phyloP scores from a whole-genome alignment of 2,329 filamentous ascomycete genomes.

The Aspergillus piperis region DNA sequence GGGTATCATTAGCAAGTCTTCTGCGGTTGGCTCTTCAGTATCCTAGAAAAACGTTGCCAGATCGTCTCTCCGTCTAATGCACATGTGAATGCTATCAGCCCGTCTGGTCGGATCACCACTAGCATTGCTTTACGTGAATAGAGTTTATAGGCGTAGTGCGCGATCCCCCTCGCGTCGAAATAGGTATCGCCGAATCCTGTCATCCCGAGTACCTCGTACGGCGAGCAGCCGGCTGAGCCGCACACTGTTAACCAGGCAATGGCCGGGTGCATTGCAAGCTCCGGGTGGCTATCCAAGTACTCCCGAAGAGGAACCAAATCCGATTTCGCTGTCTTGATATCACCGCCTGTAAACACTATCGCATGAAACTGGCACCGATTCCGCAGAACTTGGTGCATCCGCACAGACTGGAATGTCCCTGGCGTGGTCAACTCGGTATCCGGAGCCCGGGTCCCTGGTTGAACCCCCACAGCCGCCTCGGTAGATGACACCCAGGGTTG shows the following conservation, averaged over 20 bases:
- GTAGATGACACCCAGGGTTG: not conserved
- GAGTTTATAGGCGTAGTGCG: not conserved
- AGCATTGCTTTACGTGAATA: not conserved
- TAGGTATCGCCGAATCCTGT: slow-evolving; percentile 5
- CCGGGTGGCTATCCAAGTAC: not conserved
- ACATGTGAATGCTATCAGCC: slow-evolving; percentile 4
- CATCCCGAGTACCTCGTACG: slow-evolving; percentile 8
- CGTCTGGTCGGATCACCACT: slow-evolving; percentile 9
- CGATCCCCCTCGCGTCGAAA: not conserved
- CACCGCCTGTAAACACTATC: not conserved
- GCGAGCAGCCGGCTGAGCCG: not conserved
- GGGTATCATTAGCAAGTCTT: not conserved
- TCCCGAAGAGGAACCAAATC: not conserved
- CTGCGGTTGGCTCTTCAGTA: not conserved
- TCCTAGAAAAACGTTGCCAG: slow-evolving; percentile 1
- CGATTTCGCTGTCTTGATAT: not conserved
- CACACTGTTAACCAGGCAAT: slow-evolving; percentile 10
- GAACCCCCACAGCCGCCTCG: not conserved
- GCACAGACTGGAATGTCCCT: slow-evolving; percentile 3
- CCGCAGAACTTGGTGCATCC: slow-evolving; percentile 5
- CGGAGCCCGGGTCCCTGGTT: slow-evolving; percentile 9
- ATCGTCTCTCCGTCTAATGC: not conserved
- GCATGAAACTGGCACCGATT: slow-evolving; percentile 5
- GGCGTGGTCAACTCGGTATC: slow-evolving; percentile 3
- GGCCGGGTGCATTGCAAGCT: not conserved